phyloP scores from a whole-genome alignment of 2,329 filamentous ascomycete genomes.

The Eurotiales sp. region DNA sequence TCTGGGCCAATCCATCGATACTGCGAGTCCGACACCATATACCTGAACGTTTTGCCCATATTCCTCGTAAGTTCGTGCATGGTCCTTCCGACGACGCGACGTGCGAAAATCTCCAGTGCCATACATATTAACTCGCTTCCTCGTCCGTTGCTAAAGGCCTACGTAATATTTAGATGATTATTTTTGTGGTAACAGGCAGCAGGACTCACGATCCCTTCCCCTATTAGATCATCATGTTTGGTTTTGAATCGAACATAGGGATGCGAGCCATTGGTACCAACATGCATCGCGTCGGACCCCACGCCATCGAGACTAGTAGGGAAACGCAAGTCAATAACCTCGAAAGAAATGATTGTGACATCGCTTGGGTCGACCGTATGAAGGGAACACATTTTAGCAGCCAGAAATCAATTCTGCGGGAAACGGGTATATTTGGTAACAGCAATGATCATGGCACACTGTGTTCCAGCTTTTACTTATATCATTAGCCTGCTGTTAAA shows the following conservation, averaged over 20 bases:
- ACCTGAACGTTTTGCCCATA: slow-evolving; percentile 88
- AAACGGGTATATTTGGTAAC: too few species aligned
- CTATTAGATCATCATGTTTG: slow-evolving; percentile 5
- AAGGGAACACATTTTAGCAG: too few species aligned
- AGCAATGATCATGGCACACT: too few species aligned
- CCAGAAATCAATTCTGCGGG: too few species aligned
- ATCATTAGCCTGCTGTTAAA: too few species aligned
- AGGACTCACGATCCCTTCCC: slow-evolving; percentile 1
- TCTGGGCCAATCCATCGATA: slow-evolving; percentile 91
- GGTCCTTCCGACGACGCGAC: slow-evolving; percentile 69
- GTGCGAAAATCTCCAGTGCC: slow-evolving; percentile 73
- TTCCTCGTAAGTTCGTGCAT: slow-evolving; percentile 72
- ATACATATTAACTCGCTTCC: slow-evolving; percentile 89
- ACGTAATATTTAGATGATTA: not conserved
- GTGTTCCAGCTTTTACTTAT: too few species aligned
- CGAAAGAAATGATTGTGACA: slow-evolving; percentile 89
- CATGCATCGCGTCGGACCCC: slow-evolving; percentile 51
- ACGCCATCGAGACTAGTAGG: slow-evolving; percentile 14
- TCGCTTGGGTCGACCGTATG: too few species aligned
- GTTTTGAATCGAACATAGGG: slow-evolving; percentile 15
- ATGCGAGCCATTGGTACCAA: slow-evolving; percentile 10
- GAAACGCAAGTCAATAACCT: slow-evolving; percentile 67
- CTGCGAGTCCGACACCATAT: slow-evolving; percentile 86
- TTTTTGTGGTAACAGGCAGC: not conserved
- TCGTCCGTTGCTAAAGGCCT: slow-evolving; percentile 53